Evolutionary conservation across 129 eudicot genomes (phyloP), one percentile per base, ranked within the genome.

Genomic region (Smallanthus sonchifolius): DNA sequence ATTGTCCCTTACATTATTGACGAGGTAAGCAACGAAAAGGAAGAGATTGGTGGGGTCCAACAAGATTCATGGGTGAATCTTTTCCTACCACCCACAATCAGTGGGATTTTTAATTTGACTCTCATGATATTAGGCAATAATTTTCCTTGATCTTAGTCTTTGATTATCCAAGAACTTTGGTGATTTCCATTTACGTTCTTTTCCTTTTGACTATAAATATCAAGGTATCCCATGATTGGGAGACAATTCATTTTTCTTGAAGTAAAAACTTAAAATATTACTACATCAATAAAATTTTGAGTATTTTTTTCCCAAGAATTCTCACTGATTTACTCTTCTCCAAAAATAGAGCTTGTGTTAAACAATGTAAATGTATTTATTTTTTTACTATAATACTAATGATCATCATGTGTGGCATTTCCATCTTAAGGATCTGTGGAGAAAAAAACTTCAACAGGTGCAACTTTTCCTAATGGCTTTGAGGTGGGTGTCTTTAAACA

Each of bases 381-480:
- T 5, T 62, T 71, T 13, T 37, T 63, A 34, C n/a, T 68, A 16
- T 63, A 17, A 45, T 15, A 30, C 66, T 71, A 38, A 63, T 64
- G 13, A 42, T 64, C 13, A 2, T 65, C 56, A 24, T 43, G 8
- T 69, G 63, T 76, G 47, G 24, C 30, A 3, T 70, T 60, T 81
- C 65, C 19, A 28, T 74, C 79, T 87, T 48, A 79, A 72, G 88
- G 80, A 19, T 75, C 91, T 48, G 43, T 69, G 59, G 87, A 87
- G 85, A 91, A 85, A 64, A 85, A 38, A 14, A 35, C 83, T 74
- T 42, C 76, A 44, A 44, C 70, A 2, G 74, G 75, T 52, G 66
- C 91, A 32, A 85, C 88, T 60, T 87, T 92, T 77, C 98, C 98
- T 43, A 74, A 65, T 69, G 96, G 88, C 56, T 89, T 92, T 86